A percentile compares a stretch with the other conserved stretches of the same genome.
Evolutionary conservation across 2,329 filamentous ascomycete genomes (phyloP).

Genomic region (Thielaviopsis euricoi): DNA sequence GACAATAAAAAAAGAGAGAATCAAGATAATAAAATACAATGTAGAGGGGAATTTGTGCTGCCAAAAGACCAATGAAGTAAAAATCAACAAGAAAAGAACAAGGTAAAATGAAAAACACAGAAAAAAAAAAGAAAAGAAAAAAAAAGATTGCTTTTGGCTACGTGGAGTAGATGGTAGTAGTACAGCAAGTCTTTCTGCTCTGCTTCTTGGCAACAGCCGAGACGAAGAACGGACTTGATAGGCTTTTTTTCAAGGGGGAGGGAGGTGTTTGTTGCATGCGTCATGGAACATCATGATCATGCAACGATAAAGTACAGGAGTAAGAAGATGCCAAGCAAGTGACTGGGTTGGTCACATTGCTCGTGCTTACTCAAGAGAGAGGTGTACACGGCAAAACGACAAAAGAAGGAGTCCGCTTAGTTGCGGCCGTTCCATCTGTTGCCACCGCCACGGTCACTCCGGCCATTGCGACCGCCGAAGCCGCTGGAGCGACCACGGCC

Average conservation of each 20-base stretch:
- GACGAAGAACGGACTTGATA: too few relatives aligned
- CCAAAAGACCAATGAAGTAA: neutral
- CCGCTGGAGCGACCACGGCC: conserved; percentile 5
- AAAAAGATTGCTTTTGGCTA: neutral
- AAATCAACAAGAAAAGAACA: neutral
- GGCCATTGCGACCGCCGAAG: conserved; percentile 2
- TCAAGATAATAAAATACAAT: neutral
- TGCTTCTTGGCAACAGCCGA: neutral
- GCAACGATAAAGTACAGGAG: neutral
- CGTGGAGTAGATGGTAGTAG: neutral
- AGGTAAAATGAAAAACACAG: neutral
- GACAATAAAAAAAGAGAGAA: neutral
- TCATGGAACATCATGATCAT: neutral
- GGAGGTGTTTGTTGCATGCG: neutral
- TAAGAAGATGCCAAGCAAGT: neutral
- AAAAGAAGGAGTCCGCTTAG: neutral
- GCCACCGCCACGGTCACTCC: conserved; percentile 3
- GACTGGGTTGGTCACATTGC: too few relatives aligned
- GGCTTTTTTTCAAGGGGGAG: neutral
- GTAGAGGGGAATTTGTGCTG: neutral
- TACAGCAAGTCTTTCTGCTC: neutral
- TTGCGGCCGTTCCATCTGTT: conserved; percentile 2
- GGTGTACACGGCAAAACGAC: too few relatives aligned
- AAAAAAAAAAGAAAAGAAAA: neutral
- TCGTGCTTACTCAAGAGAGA: too few relatives aligned